A percentile compares a stretch with the other conserved stretches of the same genome.
Conservation (phyloP, 306 rosid genomes). For the Neltuma alba region DNA sequence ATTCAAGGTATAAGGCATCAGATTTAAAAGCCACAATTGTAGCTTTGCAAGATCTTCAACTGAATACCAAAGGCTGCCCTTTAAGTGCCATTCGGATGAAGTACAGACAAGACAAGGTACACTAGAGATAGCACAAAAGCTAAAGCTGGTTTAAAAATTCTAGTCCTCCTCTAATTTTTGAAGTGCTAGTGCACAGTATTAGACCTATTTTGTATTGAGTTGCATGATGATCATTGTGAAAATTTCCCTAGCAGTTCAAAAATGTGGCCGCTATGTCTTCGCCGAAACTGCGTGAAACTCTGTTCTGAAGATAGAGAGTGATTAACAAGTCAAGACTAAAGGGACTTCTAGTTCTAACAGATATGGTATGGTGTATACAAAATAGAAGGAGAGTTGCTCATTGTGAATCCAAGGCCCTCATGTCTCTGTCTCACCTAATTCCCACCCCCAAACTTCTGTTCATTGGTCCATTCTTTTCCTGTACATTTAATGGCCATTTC, state of each 20-base stretch:
- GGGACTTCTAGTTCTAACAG: slow-evolving; percentile 46
- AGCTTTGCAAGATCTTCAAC: slow-evolving; percentile 79
- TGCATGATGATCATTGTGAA: slow-evolving; percentile 24
- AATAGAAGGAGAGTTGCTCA: slow-evolving; percentile 30
- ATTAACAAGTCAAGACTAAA: slow-evolving; percentile 15
- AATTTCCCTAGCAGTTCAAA: slow-evolving; percentile 60
- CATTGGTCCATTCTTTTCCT: slow-evolving; percentile 38
- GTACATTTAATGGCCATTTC: slow-evolving; percentile 45
- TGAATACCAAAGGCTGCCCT: slow-evolving; percentile 69
- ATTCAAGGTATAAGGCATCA: slow-evolving; percentile 67
- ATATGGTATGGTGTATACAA: slow-evolving; percentile 31
- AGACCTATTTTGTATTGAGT: not conserved
- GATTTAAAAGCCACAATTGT: slow-evolving; percentile 72
- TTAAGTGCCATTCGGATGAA: slow-evolving; percentile 64
- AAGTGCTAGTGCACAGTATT: not conserved
- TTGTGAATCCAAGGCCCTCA: slow-evolving; percentile 28
- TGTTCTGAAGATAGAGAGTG: slow-evolving; percentile 35
- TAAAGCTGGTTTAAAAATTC: not conserved
- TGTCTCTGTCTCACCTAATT: slow-evolving; percentile 36
- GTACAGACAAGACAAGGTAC: slow-evolving; percentile 81
- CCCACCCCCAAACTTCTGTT: slow-evolving; percentile 34
- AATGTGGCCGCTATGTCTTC: slow-evolving; percentile 75
- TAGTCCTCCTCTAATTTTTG: not conserved
- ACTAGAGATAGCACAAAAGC: not conserved
- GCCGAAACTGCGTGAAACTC: slow-evolving; percentile 45